These are phyloP conservation scores for Pezicula rhizophila DNA, from an alignment of 2,329 filamentous ascomycete species.

Conservation along the genomic window DNA sequence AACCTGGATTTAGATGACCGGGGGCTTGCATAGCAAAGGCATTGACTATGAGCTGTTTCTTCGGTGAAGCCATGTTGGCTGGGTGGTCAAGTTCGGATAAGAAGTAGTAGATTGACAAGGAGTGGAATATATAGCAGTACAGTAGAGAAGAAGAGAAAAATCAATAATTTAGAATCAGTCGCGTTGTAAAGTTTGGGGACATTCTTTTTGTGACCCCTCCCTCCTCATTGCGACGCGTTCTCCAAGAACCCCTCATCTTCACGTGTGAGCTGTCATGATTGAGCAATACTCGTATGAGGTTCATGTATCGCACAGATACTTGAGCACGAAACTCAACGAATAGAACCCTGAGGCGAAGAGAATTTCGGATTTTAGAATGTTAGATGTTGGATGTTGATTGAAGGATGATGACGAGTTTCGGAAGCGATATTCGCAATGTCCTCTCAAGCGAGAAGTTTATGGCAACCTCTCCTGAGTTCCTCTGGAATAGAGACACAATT, in stretches of 20 bases:
- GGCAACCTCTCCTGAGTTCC: not conserved
- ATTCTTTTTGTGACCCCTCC: no score
- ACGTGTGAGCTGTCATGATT: not conserved
- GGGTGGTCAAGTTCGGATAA: no score
- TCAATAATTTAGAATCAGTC: no score
- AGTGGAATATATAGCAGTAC: no score
- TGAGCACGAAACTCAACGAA: no score
- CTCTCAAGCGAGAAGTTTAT: not conserved
- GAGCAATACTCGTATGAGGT: not conserved
- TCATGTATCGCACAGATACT: no score
- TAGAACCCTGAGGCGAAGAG: not conserved
- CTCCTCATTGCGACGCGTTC: not conserved
- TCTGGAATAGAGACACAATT: not conserved
- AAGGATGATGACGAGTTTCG: conserved; percentile 14
- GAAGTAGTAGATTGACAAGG: no score
- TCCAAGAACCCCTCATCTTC: not conserved
- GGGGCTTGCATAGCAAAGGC: conserved; percentile 44
- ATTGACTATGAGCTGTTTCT: conserved; percentile 43
- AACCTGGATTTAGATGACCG: conserved; percentile 47
- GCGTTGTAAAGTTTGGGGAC: no score
- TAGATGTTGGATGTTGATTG: conserved; percentile 11
- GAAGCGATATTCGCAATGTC: conserved; percentile 5
- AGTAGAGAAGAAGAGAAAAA: no score
- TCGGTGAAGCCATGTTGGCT: conserved; percentile 14
- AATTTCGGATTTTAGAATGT: not conserved